Evolutionary conservation across 2,329 filamentous ascomycete species (phyloP).

Genomic region (Hawksworthiomyces lignivorus): DNA sequence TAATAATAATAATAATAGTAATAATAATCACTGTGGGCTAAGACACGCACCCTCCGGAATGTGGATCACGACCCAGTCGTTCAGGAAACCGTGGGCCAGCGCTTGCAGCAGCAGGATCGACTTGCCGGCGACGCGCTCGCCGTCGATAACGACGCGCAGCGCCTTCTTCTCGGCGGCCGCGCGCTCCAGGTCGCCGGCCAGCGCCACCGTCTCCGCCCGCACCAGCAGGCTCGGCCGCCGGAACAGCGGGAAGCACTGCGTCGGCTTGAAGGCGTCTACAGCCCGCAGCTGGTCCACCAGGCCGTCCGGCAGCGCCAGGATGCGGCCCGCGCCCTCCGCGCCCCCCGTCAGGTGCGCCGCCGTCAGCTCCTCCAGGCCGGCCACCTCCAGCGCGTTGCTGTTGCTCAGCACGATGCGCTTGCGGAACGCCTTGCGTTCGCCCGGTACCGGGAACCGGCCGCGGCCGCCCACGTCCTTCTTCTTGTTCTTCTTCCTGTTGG

Average conservation of each 20-base stretch:
- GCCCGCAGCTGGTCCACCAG: slow-evolving; percentile 73
- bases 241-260: slow-evolving; percentile 84
- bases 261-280: slow-evolving; percentile 85
- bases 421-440: slow-evolving; percentile 79
- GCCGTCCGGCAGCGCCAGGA: slow-evolving; percentile 60
- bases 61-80: slow-evolving; percentile 77
- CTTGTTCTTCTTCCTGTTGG: slow-evolving; percentile 21
- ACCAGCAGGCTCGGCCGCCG: slow-evolving; percentile 71
- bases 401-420: slow-evolving; percentile 91
- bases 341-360: slow-evolving; percentile 29
- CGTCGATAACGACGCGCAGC: slow-evolving; percentile 61
- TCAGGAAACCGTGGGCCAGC: slow-evolving; percentile 70
- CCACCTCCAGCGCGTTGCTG: slow-evolving; percentile 78
- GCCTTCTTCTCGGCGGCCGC: slow-evolving; percentile 47
- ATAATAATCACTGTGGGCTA: neutral
- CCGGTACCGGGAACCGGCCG: slow-evolving; percentile 54
- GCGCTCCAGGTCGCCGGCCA: slow-evolving; percentile 56
- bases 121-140: slow-evolving; percentile 72
- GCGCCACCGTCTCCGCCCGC: slow-evolving; percentile 65
- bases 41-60: slow-evolving; percentile 70
- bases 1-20: neutral
- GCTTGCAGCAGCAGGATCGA: slow-evolving; percentile 79
- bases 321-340: slow-evolving; percentile 24
- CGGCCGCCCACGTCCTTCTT: slow-evolving; percentile 46
- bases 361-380: slow-evolving; percentile 56